Conservation (phyloP, 257 asterid genomes). For the Rubia yunnanensis region DNA sequence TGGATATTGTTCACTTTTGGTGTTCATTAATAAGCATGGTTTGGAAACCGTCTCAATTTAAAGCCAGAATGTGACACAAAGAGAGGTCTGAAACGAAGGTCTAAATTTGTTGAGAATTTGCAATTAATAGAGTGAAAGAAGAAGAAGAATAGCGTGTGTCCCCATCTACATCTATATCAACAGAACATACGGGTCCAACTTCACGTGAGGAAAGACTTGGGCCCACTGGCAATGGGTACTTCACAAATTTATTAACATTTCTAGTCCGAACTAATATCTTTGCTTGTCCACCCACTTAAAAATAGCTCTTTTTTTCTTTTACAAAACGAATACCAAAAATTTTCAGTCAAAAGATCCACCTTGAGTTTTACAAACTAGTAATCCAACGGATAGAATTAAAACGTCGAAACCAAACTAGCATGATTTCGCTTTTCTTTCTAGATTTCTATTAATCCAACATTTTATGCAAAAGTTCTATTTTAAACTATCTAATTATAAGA, state of each 20-base stretch:
- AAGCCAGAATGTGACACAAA: not conserved
- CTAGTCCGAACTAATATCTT: not conserved
- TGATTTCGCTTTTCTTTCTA: too few species aligned
- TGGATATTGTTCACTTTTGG: too few species aligned
- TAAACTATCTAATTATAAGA: too few species aligned
- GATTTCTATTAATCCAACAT: too few species aligned
- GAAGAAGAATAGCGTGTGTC: not conserved
- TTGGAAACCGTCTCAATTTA: too few species aligned
- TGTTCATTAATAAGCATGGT: too few species aligned
- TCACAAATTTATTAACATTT: not conserved
- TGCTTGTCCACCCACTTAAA: not conserved
- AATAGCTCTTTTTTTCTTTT: not conserved
- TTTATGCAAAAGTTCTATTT: too few species aligned
- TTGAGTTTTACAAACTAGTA: not conserved
- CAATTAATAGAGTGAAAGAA: not conserved
- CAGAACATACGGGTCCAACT: not conserved
- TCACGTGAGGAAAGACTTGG: not conserved
- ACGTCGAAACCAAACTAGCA: too few species aligned
- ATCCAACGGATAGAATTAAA: too few species aligned
- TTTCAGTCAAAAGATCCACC: not conserved
- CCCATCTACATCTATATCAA: not conserved
- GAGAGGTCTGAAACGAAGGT: not conserved
- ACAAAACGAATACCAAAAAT: not conserved
- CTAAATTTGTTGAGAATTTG: not conserved
- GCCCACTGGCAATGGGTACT: not conserved